Base-by-base conservation (phyloP, 2,329 filamentous ascomycete genomes). In the Didymella pinodella region DNA sequence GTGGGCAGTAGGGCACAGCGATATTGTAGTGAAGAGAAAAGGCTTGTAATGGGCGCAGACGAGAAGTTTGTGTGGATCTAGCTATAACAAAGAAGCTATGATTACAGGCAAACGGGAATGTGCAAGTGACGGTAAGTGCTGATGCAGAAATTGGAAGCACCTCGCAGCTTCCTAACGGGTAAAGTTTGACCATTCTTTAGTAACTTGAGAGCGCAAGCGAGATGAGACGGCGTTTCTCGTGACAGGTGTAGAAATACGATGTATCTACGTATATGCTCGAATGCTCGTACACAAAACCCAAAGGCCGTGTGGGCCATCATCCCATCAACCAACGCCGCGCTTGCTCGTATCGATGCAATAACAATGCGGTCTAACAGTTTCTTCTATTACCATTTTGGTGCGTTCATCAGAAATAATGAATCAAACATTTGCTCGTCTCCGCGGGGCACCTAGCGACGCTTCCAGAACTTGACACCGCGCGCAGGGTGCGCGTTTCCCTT, bases 381-480 rank as follows among this genome's bases (percentile, higher is more conserved):
- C n/a, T 43, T 20, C 1, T 14, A 43, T 44, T 40, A 58, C 55
- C 49, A 49, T 20, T 32, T 49, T 34, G 45, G 31, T 28, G 55
- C 29, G 10, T 38, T 18, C 22, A 34, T 48, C 20, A 36, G 25
- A 31, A 52, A 7, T 12, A 48, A 20, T 14, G 8, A 32, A 11
- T 34, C 44, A 12, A 40, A 25, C 16, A 28, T 22, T 26, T 11
- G 32, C 14, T 32, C 41, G 12, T 38, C 41, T 14, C 41, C 20
- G 50, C 50, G 41, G 41, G 41, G 47, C 51, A 2, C 10, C 57
- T 60, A 60, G 48, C 52, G 57, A 50, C 52, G 51, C 52, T 55
- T 55, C 57, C 57, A 60, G 57, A 60, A 60, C 52, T 52, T 60
- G 48, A 60, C 57, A 18, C 57, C 48, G 11, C 57, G 52, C 3